A percentile compares a stretch with the other conserved stretches of the same genome.
Conservation (phyloP, 2,329 filamentous ascomycete species). For the Fusarium drepaniforme region DNA sequence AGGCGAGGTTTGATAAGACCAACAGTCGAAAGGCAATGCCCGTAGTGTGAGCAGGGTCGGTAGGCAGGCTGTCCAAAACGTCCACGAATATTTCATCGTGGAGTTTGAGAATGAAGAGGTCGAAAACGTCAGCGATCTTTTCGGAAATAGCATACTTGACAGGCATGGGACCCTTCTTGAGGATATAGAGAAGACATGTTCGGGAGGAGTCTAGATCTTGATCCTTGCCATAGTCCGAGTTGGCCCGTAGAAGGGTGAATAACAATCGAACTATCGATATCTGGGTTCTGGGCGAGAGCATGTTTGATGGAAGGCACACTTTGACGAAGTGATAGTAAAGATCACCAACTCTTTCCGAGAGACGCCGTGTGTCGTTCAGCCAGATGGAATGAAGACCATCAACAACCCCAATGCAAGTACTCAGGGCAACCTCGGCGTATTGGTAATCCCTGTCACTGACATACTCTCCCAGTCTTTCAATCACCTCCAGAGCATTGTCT, state of each 20-base stretch:
- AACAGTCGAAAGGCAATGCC: constrained; percentile 88
- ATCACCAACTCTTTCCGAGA: constrained; percentile 77
- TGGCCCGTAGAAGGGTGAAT: constrained; percentile 74
- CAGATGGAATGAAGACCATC: constrained; percentile 73
- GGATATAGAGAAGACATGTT: constrained; percentile 80
- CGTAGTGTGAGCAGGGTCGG: constrained; percentile 77
- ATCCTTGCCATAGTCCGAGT: constrained; percentile 74
- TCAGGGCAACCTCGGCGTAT: constrained; percentile 80
- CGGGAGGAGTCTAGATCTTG: constrained; percentile 70
- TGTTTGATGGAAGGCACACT: constrained; percentile 73
- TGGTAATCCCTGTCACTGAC: constrained; percentile 72
- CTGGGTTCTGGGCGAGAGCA: constrained; percentile 78
- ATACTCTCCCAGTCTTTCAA: constrained; percentile 64
- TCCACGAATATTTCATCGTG: constrained; percentile 90
- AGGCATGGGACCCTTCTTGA: constrained; percentile 73
- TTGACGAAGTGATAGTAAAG: constrained; percentile 84
- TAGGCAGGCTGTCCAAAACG: constrained; percentile 82
- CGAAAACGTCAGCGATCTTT: constrained; percentile 80
- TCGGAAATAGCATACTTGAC: constrained; percentile 83
- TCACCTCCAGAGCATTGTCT: constrained; percentile 59
- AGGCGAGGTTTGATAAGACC: constrained; percentile 81
- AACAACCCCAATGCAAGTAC: constrained; percentile 76
- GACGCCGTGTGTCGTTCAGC: constrained; percentile 68
- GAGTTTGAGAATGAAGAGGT: constrained; percentile 81
- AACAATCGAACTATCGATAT: constrained; percentile 77